Evolutionary conservation across 768 basidiomycete species (phyloP).

Genomic region (Tulasnella sp.): DNA sequence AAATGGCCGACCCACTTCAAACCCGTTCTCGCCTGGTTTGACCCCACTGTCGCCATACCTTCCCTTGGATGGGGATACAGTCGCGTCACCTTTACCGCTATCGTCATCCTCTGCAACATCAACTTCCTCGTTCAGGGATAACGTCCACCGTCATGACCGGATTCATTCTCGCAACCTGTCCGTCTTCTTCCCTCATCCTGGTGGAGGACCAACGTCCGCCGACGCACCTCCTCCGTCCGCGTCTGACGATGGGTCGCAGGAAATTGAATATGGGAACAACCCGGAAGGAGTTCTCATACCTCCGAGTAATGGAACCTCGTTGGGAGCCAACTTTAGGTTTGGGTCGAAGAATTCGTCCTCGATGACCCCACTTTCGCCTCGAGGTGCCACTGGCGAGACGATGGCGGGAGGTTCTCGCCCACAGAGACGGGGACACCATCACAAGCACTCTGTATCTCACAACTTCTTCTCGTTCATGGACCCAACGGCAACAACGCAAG

Average conservation of each 20-base stretch:
- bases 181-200: constrained; percentile 82
- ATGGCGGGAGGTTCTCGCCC: constrained; percentile 29
- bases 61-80: not conserved
- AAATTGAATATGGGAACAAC: constrained; percentile 38
- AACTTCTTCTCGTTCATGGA: constrained; percentile 95
- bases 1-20: not conserved
- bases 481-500: constrained; percentile 35
- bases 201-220: constrained; percentile 31
- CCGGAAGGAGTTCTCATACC: constrained; percentile 37
- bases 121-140: not conserved
- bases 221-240: constrained; percentile 37
- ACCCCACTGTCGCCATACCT: not conserved
- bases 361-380: constrained; percentile 17
- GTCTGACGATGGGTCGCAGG: constrained; percentile 58
- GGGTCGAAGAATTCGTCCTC: constrained; percentile 19
- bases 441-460: constrained; percentile 89
- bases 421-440: constrained; percentile 68
- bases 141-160: constrained; percentile 44
- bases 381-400: constrained; percentile 25
- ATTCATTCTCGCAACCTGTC: constrained; percentile 89
- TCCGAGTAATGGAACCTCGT: constrained; percentile 24
- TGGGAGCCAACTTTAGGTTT: constrained; percentile 1
- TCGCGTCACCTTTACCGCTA: not conserved
- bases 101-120: not conserved
- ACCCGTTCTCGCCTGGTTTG: not conserved